Evolutionary conservation across 1,284 basidiomycete species (phyloP), one percentile per base, ranked within the genome.

Genomic region (Ganoderma resinaceum): DNA sequence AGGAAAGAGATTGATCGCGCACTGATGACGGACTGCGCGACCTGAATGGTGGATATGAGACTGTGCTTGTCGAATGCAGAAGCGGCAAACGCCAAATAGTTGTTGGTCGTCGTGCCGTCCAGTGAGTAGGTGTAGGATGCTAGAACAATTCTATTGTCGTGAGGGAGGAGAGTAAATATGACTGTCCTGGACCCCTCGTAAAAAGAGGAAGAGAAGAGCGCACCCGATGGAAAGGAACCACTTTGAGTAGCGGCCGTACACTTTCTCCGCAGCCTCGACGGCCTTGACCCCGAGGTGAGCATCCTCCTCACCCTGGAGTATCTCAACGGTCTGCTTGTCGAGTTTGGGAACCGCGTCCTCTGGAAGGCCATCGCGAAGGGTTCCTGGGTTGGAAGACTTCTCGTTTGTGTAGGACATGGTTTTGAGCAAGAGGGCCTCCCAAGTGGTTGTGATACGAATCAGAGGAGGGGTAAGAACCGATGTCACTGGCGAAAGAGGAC

Each of bases 81-180:
- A 2, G 89, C 85, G 0, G 91, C 90, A 69, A 87, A 91, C 18
- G 84, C 78, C 23, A 91, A 85, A 77, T 93, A 93, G 68, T 84
- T 86, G 75, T 83, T 90, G 3, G 91, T 93, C 16, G 91, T 93
- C 60, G 85, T 83, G 57, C 87, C 84, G 72, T 94, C 92, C 18
- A 94, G 82, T 0, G 91, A 91, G 78, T 94, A 94, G 71, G 93
- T 90, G 78, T 94, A 94, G 1, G 90, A 86, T 0, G 90, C 89
- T 3, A 93, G 84, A 35, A 83, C 91, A 67, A 94, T 81, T 61
- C 91, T 91, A 38, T 6, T 4, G 3, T 49, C 14, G 5, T 23
- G 29, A 2, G 40, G 42, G 18, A 4, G 8, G 33, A 2, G 52
- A 11, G 37, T n/a, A n/a, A n/a, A n/a, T n/a, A n/a, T n/a, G n/a